Conservation (phyloP, 768 basidiomycete species). For the Suillus occidentalis region DNA sequence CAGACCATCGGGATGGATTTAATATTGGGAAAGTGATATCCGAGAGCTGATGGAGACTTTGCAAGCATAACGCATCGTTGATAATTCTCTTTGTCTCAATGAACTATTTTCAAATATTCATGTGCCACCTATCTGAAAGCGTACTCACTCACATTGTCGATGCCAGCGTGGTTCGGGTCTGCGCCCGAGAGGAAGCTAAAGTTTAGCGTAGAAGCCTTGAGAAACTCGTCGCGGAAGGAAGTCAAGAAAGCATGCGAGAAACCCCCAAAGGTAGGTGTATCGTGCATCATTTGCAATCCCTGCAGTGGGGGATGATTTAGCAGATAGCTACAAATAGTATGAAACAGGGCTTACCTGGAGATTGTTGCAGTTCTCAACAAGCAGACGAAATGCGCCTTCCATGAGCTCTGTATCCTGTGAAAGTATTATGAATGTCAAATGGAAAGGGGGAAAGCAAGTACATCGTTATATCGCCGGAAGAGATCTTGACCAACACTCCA, state of each 20-base stretch:
- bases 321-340: background rate
- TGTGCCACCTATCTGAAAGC: constrained; percentile 5
- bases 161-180: constrained; percentile 31
- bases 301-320: constrained; percentile 26
- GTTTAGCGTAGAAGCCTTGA: constrained; percentile 56
- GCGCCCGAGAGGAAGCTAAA: constrained; percentile 58
- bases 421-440: constrained; percentile 3
- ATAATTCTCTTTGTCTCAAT: constrained; percentile 43
- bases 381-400: constrained; percentile 64
- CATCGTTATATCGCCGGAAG: constrained; percentile 58
- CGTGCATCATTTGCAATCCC: constrained; percentile 71
- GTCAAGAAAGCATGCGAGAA: constrained; percentile 61
- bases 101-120: constrained; percentile 30
- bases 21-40: constrained; percentile 53
- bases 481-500: constrained; percentile 55
- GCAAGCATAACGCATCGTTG: constrained; percentile 64
- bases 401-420: constrained; percentile 60
- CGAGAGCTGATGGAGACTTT: constrained; percentile 47
- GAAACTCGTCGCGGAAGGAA: constrained; percentile 65
- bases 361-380: constrained; percentile 75
- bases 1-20: constrained; percentile 44
- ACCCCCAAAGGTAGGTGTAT: constrained; percentile 62
- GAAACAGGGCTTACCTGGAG: constrained; percentile 52
- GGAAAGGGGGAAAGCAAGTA: constrained; percentile 27
- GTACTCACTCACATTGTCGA: constrained; percentile 46